Evolutionary conservation across 169 alveolate species (phyloP), one percentile per base, ranked within the genome.

Genomic region (Eimeria praecox): DNA sequence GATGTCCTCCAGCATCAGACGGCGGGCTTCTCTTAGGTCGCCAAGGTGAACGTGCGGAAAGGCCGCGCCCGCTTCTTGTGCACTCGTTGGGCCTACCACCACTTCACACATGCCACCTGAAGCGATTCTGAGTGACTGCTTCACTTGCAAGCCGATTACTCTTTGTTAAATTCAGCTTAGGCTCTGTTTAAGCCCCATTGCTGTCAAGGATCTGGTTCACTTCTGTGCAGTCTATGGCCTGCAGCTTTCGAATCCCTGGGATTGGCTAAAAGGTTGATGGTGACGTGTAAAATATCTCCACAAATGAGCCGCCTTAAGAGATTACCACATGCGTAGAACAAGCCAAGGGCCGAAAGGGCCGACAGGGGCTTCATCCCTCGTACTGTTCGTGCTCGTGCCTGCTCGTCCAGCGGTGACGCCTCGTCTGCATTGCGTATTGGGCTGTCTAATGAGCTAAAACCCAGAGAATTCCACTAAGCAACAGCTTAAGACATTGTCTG

Each of bases 1-100:
- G 38, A 86, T 86, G 80, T 86, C 93, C 93, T 86, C 93, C 82
- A 86, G 93, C 93, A 46, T 86, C 49, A 86, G 80, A 38, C 77
- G 18, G 27, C 56, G 62, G 64, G 93, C 93, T 18, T 54, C 80
- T 82, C 80, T 38, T 14, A 86, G 59, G 80, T 86, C 93, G 12
- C 93, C 93, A 20, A 86, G 93, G 40, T 86, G 93, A 86, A 86
- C 78, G 20, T 62, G 93, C 24, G 93, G 78, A 22, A 40, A 56
- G n/a, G 24, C 56, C 18, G 30, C n/a, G 8, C 27, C 46, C 3
- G 66, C 40, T 38, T 14, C 42, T 24, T 59, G 54, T 35, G 82
- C 54, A 44, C 6, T 38, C 20, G 59, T 30, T 27, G 69, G 62
- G 82, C 93, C 93, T 86, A 52, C 38, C 80, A 24, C n/a, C 35